These are phyloP conservation scores for Tilletiopsis washingtonensis DNA, from an alignment of 1,284 basidiomycete species.

Conservation along the genomic window DNA sequence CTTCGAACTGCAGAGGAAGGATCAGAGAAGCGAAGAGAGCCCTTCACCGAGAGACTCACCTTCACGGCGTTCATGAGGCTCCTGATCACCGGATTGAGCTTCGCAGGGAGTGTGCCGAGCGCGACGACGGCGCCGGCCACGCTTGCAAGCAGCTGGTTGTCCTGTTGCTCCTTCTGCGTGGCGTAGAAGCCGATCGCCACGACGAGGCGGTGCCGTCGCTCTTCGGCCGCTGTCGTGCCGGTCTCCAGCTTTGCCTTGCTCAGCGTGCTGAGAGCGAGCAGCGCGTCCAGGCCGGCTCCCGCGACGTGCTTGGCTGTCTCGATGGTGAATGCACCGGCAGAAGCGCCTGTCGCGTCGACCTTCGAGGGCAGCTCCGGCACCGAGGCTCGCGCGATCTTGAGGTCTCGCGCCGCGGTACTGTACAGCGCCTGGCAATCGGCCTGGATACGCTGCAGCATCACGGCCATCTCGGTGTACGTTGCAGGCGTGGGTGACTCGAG, in stretches of 20 bases:
- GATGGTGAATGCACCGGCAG: constrained; percentile 66
- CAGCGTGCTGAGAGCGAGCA: constrained; percentile 49
- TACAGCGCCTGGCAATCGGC: constrained; percentile 72
- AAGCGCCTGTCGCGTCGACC: constrained; percentile 62
- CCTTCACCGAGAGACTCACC: not conserved
- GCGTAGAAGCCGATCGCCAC: constrained; percentile 73
- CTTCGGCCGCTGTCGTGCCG: too few species aligned
- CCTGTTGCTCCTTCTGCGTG: constrained; percentile 76
- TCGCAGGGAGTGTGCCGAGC: constrained; percentile 49
- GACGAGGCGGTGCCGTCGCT: constrained; percentile 66
- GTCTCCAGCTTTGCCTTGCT: too few species aligned
- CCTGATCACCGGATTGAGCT: constrained; percentile 92
- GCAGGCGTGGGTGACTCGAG: constrained; percentile 65
- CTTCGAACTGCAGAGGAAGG: constrained; percentile 51
- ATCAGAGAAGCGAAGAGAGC: not conserved
- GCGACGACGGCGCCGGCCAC: constrained; percentile 80
- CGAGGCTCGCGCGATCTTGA: constrained; percentile 69
- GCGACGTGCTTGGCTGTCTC: constrained; percentile 68
- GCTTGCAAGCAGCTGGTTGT: constrained; percentile 76
- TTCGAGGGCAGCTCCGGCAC: constrained; percentile 72
- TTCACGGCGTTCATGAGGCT: constrained; percentile 98
- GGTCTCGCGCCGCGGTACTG: constrained; percentile 71
- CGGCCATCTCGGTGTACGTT: constrained; percentile 86
- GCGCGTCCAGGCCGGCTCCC: constrained; percentile 62
- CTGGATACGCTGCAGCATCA: constrained; percentile 70